Conservation (phyloP, 768 basidiomycete species). For the Pleurotus cornucopiae region DNA sequence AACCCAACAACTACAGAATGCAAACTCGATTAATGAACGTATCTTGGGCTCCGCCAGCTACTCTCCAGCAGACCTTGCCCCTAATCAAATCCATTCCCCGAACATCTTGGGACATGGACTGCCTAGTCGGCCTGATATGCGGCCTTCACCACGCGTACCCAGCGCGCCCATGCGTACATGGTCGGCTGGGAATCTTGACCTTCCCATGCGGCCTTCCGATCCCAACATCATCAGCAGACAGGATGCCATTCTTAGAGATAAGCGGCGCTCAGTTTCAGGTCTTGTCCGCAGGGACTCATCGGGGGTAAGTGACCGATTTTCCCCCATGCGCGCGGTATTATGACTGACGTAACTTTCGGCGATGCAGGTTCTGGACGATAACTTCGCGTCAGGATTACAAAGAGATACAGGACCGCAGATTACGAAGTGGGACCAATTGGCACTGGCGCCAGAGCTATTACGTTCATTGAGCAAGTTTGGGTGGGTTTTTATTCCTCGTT, state of each 20-base stretch:
- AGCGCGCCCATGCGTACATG: conserved; percentile 77
- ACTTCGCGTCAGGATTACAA: conserved; percentile 45
- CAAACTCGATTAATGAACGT: conserved; percentile 36
- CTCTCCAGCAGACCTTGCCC: conserved; percentile 45
- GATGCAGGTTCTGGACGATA: conserved; percentile 51
- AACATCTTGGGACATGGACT: conserved; percentile 55
- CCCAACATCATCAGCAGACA: conserved; percentile 35
- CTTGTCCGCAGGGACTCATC: conserved; percentile 72
- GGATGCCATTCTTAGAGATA: conserved; percentile 49
- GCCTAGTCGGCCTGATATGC: conserved; percentile 61
- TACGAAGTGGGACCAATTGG: conserved; percentile 94
- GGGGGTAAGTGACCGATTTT: conserved; percentile 44
- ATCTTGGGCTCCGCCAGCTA: conserved; percentile 28
- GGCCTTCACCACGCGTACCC: conserved; percentile 55
- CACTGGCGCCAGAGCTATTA: conserved; percentile 80
- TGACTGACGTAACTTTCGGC: too few relatives aligned
- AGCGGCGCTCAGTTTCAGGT: conserved; percentile 70
- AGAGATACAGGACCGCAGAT: conserved; percentile 79
- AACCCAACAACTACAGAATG: conserved; percentile 63
- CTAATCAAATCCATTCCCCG: conserved; percentile 42
- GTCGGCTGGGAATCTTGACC: conserved; percentile 78
- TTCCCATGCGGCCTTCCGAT: conserved; percentile 57
- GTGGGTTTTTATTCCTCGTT: conserved; percentile 41
- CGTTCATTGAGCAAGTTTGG: conserved; percentile 91
- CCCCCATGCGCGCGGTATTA: too few relatives aligned